Evolutionary conservation across 2,329 filamentous ascomycete genomes (phyloP).

Genomic region (Pseudonectria foliicola): DNA sequence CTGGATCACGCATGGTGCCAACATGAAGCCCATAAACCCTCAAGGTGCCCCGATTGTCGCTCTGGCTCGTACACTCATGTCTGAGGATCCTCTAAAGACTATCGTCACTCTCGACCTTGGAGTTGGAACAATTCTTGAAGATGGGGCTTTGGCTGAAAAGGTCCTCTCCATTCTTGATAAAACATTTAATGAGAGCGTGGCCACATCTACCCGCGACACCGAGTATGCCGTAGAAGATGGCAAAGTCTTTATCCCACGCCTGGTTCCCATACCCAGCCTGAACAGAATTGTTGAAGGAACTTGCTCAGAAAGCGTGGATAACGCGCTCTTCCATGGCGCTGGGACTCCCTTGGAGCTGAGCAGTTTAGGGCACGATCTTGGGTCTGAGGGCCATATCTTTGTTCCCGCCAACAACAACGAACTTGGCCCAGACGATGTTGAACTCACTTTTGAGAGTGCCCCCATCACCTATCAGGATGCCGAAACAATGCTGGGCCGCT

Average conservation of each 20-base stretch:
- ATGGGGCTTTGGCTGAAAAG: conserved; percentile 6
- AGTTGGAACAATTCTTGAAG: conserved; percentile 11
- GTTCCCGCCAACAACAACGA: conserved; percentile 7
- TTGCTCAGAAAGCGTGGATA: conserved; percentile 1
- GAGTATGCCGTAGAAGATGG: conserved; percentile 37
- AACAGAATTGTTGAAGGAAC: conserved; percentile 38
- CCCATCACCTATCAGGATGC: conserved; percentile 31
- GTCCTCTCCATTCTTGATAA: conserved; percentile 21
- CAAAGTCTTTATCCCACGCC: conserved; percentile 37
- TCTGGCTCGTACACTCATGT: conserved; percentile 40
- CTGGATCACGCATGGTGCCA: conserved; percentile 41
- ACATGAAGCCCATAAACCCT: conserved; percentile 29
- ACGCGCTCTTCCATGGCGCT: conserved; percentile 15
- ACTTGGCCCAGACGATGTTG: conserved; percentile 29
- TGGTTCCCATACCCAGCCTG: conserved; percentile 31
- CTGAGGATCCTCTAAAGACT: conserved; percentile 38
- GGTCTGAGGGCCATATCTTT: conserved; percentile 20
- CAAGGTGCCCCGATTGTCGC: conserved; percentile 35
- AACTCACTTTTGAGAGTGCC: conserved; percentile 32
- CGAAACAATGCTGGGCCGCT: conserved; percentile 28
- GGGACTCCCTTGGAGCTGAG: conserved; percentile 15
- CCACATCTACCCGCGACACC: conserved; percentile 24
- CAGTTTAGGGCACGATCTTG: conserved; percentile 20
- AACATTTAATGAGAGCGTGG: conserved; percentile 13
- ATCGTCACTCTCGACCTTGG: conserved; percentile 39